These are phyloP conservation scores for Beauveria sp. DNA, from an alignment of 2,329 filamentous ascomycete genomes.

Conservation along the genomic window DNA sequence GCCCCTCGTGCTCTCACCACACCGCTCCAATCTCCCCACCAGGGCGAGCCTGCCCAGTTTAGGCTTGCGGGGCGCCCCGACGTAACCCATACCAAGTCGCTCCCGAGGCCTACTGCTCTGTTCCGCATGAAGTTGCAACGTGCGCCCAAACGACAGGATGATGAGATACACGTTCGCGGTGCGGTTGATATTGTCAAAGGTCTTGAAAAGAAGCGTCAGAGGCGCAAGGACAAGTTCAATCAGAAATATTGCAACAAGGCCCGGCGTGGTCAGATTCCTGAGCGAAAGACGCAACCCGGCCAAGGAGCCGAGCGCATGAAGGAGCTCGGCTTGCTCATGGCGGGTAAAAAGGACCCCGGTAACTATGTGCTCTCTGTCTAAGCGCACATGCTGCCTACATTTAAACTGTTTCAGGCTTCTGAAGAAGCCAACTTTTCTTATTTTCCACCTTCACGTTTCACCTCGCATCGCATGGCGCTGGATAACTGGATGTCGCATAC, in stretches of 20 bases:
- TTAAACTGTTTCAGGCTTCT: neutral
- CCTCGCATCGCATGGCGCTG: slow-evolving; percentile 7
- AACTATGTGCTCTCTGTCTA: slow-evolving; percentile 73
- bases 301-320: slow-evolving; percentile 87
- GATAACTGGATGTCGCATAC: slow-evolving; percentile 3
- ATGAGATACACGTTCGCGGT: slow-evolving; percentile 68
- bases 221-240: slow-evolving; percentile 86
- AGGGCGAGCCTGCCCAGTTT: slow-evolving; percentile 30
- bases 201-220: slow-evolving; percentile 86
- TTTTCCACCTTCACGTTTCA: neutral
- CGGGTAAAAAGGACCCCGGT: slow-evolving; percentile 66
- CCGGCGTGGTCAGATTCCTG: slow-evolving; percentile 56
- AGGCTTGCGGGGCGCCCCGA: slow-evolving; percentile 50
- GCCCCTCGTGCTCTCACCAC: slow-evolving; percentile 42
- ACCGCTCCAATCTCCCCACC: slow-evolving; percentile 32
- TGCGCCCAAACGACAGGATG: slow-evolving; percentile 25
- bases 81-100: slow-evolving; percentile 72
- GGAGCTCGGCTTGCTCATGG: slow-evolving; percentile 75
- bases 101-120: slow-evolving; percentile 70
- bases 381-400: slow-evolving; percentile 16
- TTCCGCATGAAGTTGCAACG: slow-evolving; percentile 46
- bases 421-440: neutral
- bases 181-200: slow-evolving; percentile 97
- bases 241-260: slow-evolving; percentile 83
- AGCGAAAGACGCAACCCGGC: slow-evolving; percentile 67